Conservation (phyloP, 306 rosid species). For the Casuarina equisetifolia region DNA sequence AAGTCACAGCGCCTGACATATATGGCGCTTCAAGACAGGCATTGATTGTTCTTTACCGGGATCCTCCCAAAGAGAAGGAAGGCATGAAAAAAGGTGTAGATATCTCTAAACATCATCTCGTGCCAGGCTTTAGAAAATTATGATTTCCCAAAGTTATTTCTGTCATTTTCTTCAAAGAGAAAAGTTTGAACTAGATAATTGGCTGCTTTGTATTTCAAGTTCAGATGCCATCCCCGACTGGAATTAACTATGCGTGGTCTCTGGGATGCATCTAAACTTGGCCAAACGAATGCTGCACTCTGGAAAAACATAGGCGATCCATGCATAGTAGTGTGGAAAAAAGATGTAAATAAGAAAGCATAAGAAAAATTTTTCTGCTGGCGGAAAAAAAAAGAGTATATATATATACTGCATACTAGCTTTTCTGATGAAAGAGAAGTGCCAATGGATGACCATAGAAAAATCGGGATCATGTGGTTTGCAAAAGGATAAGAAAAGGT, state of each 20-base stretch:
- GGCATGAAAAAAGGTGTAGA: too few species aligned
- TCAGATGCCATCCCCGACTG: not conserved
- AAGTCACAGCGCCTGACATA: too few species aligned
- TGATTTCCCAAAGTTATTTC: too few species aligned
- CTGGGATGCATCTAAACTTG: not conserved
- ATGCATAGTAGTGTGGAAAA: not conserved
- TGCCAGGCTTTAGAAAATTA: too few species aligned
- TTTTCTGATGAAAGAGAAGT: not conserved
- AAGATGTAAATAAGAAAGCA: not conserved
- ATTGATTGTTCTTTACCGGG: too few species aligned
- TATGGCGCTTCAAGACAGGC: too few species aligned
- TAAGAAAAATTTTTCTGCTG: not conserved
- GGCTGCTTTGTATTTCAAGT: not conserved
- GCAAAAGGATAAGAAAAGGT: not conserved
- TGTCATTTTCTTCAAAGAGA: too few species aligned
- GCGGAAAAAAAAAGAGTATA: too few species aligned
- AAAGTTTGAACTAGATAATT: too few species aligned
- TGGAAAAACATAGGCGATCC: not conserved
- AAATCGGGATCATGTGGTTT: not conserved
- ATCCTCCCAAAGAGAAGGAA: too few species aligned
- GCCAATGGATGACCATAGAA: not conserved
- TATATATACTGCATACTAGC: too few species aligned
- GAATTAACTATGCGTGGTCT: not conserved
- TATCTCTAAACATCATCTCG: too few species aligned
- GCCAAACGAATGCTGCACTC: not conserved